Evolutionary conservation across 2,329 filamentous ascomycete genomes (phyloP), one percentile per base, ranked within the genome.

Genomic region (Aureobasidium musti): DNA sequence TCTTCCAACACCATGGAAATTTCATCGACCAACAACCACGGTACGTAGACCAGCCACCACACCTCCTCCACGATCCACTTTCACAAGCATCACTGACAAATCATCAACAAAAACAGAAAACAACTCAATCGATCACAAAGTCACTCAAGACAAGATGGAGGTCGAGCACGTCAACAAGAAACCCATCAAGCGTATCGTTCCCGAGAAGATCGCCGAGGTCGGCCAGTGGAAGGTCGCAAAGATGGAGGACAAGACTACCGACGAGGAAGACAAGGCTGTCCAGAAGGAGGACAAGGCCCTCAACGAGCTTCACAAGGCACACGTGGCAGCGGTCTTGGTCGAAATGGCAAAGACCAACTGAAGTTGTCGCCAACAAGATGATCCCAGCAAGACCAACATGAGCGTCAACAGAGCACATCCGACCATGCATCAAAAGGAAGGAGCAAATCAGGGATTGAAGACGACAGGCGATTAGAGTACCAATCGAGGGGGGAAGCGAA

Each of bases 161-260:
- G 14, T 21, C 50, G 30, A 21, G 8, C 28, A n/a, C 3, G 10
- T 13, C 52, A 41, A 41, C 13, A 14, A 41, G 21, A 56, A 56
- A 2, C n/a, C 35, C 33, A 17, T 41, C 30, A 56, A 39, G 21
- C 52, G 52, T 26, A 43, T 43, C 37, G 26, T 19, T 11, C 23
- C 37, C 17, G 54, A 59, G 23, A 59, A 59, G 37, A 59, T 59
- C 19, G 54, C 54, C 5, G 54, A 59, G 37, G 54, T 59, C 30
- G 54, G 54, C 37, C 23, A 45, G 54, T 59, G 52, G 52, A 56
- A 56, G 52, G 35, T 13, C 5, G 19, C 19, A 11, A 30, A 30
- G 30, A 5, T 5, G 26, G 26, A 30, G 19, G 47, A 30, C 49
- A 19, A 52, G 5, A 17, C 13, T 11, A 30, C 11, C 30, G n/a